Base-by-base conservation (phyloP, 257 asterid genomes). In the Henckelia pumila region DNA sequence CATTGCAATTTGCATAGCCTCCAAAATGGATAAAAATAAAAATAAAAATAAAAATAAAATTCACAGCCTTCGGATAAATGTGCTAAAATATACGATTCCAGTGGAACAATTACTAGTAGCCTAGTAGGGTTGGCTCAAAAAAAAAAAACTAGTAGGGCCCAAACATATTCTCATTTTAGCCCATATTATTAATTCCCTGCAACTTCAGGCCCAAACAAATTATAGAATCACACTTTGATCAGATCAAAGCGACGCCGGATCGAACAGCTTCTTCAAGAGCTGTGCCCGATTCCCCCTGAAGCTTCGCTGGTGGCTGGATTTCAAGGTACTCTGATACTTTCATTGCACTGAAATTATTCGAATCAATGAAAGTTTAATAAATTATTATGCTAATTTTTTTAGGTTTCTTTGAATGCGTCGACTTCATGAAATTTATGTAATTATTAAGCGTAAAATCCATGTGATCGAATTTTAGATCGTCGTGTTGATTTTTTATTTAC, bases 201-300 rank as follows among this genome's bases (percentile, higher is more conserved):
- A 32, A 32, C 22, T n/a, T 16, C 28, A 61, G 11, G 21, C 6
- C 59, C 59, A 6, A 50, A 35, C 11, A 8, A 8, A 10, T 23
- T 40, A 21, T 26, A 70, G 2, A 40, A 40, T 40, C 52, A 14
- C 50, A 40, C 47, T 40, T 40, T 40, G 50, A 56, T 79, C 84
- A 63, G 14, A 59, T 67, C 79, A 53, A 69, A 77, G 70, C 72
- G 67, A 76, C 83, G 75, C 76, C 69, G 78, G 85, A 82, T 78
- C 84, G 68, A 80, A 68, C 82, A 50, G 73, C 83, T 72, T 73
- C 80, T 72, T 73, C 80, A 19, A 61, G 50, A 40, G 50, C 55
- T 47, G 21, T 5, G 20, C 8, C 14, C 63, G 58, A 30, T 62
- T 64, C 59, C 56, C 21, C 72, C 52, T 64, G 67, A 59, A 68